phyloP scores from a whole-genome alignment of 1,284 basidiomycete species.

The Hypsizygus ulmarius region DNA sequence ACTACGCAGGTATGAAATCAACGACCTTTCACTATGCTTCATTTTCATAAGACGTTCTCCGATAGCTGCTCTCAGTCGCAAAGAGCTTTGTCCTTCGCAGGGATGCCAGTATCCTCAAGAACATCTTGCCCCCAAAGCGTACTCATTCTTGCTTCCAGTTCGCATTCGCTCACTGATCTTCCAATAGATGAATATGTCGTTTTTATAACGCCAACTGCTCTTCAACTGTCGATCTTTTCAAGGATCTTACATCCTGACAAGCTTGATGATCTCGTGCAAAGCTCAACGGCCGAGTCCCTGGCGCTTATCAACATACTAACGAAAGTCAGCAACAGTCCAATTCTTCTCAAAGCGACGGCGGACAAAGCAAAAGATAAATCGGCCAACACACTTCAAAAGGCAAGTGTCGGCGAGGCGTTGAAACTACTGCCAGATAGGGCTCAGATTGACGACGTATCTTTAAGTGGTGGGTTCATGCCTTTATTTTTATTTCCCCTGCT shows the following conservation, averaged over 20 bases:
- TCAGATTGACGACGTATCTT: conserved; percentile 64
- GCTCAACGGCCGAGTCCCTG: conserved; percentile 77
- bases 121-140: conserved; percentile 92
- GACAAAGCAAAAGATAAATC: conserved; percentile 57
- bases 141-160: conserved; percentile 26
- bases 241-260: conserved; percentile 71
- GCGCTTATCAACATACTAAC: conserved; percentile 79
- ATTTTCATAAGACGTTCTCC: neutral
- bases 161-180: neutral
- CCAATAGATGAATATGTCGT: conserved; percentile 89
- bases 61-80: conserved; percentile 73
- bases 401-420: conserved; percentile 62
- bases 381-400: conserved; percentile 40
- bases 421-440: conserved; percentile 63
- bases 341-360: conserved; percentile 73
- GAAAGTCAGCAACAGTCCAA: conserved; percentile 93
- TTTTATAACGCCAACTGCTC: conserved; percentile 79
- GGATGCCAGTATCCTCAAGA: conserved; percentile 77
- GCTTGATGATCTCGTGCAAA: conserved; percentile 61
- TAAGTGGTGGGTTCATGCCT: conserved; percentile 59
- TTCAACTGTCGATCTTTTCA: conserved; percentile 82
- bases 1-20: conserved; percentile 58
- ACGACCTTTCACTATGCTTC: neutral
- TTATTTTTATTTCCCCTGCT: conserved; percentile 8
- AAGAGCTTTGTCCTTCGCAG: conserved; percentile 89